phyloP scores from a whole-genome alignment of 495 filamentous ascomycete species.

The Penicillium herquei region DNA sequence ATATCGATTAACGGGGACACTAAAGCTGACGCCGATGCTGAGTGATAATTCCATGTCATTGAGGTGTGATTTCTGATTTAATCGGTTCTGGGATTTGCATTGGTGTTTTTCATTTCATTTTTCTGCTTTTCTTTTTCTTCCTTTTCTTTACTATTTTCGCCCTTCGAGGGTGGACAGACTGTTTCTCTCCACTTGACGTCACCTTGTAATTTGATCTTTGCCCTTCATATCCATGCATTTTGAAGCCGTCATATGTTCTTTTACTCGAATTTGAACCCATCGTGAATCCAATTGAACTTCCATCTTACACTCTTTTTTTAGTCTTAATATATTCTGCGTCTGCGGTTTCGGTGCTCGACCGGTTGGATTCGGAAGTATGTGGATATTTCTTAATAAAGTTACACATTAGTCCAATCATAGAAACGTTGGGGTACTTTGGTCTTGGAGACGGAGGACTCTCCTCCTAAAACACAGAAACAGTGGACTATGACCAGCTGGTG shows the following conservation, averaged over 20 bases:
- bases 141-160: constrained; percentile 6
- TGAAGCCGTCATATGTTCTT: constrained; percentile 10
- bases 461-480: too few relatives aligned
- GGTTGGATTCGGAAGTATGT: constrained; percentile 19
- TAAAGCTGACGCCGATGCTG: neutral
- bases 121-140: constrained; percentile 9
- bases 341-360: constrained; percentile 1
- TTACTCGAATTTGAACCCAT: constrained; percentile 4
- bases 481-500: neutral
- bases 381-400: constrained; percentile 13
- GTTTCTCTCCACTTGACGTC: neutral
- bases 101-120: constrained; percentile 15
- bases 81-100: constrained; percentile 1
- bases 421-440: neutral
- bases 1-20: constrained; percentile 35
- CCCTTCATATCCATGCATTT: constrained; percentile 11
- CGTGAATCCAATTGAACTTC: neutral
- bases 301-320: neutral
- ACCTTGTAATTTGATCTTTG: constrained; percentile 10
- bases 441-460: neutral
- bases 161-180: neutral
- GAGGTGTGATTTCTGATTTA: neutral
- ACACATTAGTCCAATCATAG: constrained; percentile 6
- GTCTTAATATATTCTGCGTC: neutral
- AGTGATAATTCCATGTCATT: neutral